Percentiles rank a stretch among this genome's conserved stretches.
phyloP scores from a whole-genome alignment of 441 rosid genomes.

The Manihot esculenta region DNA sequence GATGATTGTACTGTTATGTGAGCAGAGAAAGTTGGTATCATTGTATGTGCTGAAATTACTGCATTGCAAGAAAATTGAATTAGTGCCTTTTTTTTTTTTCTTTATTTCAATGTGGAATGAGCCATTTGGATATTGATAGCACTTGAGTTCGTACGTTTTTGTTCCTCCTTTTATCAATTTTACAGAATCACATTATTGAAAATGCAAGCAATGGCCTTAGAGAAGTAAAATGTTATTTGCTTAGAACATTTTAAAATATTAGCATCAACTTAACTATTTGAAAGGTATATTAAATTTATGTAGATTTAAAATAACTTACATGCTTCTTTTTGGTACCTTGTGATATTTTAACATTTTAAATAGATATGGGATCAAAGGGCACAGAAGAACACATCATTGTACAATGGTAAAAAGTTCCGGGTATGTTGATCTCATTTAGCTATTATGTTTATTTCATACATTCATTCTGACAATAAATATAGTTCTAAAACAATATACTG shows the following conservation, averaged over 20 bases:
- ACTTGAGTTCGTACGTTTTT: no score
- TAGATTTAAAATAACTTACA: neutral
- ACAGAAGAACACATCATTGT: slow-evolving; percentile 56
- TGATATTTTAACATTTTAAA: neutral
- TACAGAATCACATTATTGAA: neutral
- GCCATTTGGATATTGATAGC: neutral
- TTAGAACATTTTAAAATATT: neutral
- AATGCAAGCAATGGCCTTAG: neutral
- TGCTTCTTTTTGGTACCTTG: neutral
- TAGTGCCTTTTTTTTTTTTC: neutral
- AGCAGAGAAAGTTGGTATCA: neutral
- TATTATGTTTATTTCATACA: neutral
- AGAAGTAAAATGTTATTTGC: neutral
- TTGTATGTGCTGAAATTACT: no score
- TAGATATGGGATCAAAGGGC: slow-evolving; percentile 79
- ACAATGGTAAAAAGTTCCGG: slow-evolving; percentile 87
- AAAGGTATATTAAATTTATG: neutral
- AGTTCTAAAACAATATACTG: neutral
- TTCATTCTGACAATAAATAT: neutral
- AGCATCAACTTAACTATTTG: neutral
- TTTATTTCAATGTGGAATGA: neutral
- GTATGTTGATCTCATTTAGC: slow-evolving; percentile 36
- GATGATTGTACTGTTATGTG: neutral
- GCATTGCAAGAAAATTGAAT: neutral
- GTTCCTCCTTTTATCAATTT: neutral